Conservation (phyloP, 129 eudicot genomes). For the Gnaphalium uliginosum region DNA sequence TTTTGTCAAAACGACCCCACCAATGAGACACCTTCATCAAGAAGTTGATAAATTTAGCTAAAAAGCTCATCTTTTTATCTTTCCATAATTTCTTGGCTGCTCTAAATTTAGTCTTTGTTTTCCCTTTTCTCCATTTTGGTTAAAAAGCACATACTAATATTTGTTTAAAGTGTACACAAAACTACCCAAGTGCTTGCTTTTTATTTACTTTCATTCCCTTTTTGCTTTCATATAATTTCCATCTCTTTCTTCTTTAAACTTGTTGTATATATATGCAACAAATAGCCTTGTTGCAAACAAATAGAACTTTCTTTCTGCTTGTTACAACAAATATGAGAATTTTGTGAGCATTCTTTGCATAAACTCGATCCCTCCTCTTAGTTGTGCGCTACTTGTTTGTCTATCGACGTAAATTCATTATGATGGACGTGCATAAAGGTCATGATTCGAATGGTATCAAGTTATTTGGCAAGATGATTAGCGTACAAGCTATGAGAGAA, state of each 20-base stretch:
- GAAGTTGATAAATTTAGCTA: slow-evolving; percentile 25
- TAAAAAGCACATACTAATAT: slow-evolving; percentile 29
- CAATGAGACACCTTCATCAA: slow-evolving; percentile 33
- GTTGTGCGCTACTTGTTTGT: background rate
- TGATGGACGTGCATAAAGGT: slow-evolving; percentile 46
- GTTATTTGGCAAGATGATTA: slow-evolving; percentile 64
- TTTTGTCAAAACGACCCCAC: slow-evolving; percentile 35
- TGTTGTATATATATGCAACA: slow-evolving; percentile 16
- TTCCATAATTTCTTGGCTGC: slow-evolving; percentile 34
- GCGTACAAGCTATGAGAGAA: slow-evolving; percentile 40
- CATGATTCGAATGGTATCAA: slow-evolving; percentile 51
- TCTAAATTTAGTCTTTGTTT: slow-evolving; percentile 26
- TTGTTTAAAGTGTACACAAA: slow-evolving; percentile 26
- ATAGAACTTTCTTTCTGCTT: slow-evolving; percentile 22
- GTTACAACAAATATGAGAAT: slow-evolving; percentile 19
- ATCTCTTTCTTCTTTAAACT: background rate
- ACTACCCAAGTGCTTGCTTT: slow-evolving; percentile 22
- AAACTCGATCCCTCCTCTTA: background rate
- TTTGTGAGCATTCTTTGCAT: slow-evolving; percentile 11
- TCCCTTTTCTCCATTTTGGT: slow-evolving; percentile 23
- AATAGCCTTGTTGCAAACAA: slow-evolving; percentile 25
- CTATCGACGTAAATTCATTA: slow-evolving; percentile 3
- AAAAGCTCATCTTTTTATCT: slow-evolving; percentile 35
- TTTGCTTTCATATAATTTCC: slow-evolving; percentile 21
- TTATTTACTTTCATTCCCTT: slow-evolving; percentile 26